Percentiles rank a stretch among this genome's conserved stretches.
These are phyloP conservation scores for Aspergillus caelatus DNA, from an alignment of 2,329 filamentous ascomycete genomes.

Conservation along the genomic window DNA sequence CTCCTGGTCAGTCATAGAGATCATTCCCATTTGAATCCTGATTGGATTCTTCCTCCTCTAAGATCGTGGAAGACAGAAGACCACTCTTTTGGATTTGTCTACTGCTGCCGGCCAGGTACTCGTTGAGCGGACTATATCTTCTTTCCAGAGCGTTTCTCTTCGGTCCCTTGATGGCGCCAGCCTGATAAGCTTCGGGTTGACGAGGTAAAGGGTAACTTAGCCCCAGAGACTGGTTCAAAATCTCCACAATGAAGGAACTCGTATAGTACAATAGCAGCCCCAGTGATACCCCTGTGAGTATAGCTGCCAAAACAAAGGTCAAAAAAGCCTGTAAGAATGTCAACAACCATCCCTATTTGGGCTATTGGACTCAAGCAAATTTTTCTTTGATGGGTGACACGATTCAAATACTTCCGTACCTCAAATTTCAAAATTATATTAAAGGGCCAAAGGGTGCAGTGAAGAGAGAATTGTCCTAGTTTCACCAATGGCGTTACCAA, in stretches of 20 bases:
- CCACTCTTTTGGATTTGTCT: slow-evolving; percentile 6
- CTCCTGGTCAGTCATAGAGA: not conserved
- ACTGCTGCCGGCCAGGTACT: slow-evolving; percentile 3
- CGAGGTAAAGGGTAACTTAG: slow-evolving; percentile 23
- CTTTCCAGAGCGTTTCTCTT: not conserved
- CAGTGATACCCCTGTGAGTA: slow-evolving; percentile 65
- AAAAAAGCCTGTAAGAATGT: slow-evolving; percentile 40
- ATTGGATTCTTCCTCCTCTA: slow-evolving; percentile 37
- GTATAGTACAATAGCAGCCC: slow-evolving; percentile 63
- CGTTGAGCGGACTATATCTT: not conserved
- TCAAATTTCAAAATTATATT: slow-evolving; percentile 57
- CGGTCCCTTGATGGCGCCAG: not conserved
- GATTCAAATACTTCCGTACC: slow-evolving; percentile 41
- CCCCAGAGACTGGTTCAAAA: slow-evolving; percentile 50
- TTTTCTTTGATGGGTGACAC: not conserved
- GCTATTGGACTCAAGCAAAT: not conserved
- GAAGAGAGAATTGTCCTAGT: slow-evolving; percentile 47
- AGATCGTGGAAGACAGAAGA: slow-evolving; percentile 29
- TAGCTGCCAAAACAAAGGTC: slow-evolving; percentile 67
- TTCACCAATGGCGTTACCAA: slow-evolving; percentile 53
- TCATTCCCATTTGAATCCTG: slow-evolving; percentile 14
- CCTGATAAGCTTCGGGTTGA: not conserved
- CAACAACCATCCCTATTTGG: not conserved
- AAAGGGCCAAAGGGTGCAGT: slow-evolving; percentile 52
- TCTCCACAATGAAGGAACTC: slow-evolving; percentile 58